phyloP scores from a whole-genome alignment of 192 early-diverging fungal species.

The Paraglomus occultum region DNA sequence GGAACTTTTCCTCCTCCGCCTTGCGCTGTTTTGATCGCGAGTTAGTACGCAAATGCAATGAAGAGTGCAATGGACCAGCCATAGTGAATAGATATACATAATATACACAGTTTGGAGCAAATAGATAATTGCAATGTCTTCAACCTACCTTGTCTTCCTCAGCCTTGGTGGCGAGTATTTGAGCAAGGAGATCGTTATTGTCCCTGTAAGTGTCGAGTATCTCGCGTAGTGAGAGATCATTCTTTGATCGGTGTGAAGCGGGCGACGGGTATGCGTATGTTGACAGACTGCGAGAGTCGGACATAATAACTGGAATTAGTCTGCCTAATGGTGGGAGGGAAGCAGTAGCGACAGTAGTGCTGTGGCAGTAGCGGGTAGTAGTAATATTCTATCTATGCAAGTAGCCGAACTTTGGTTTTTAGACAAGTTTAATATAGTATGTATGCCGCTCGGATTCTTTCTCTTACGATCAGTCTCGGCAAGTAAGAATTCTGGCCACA shows the following conservation, averaged over 20 bases:
- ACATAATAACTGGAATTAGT: not conserved
- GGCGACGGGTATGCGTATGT: conserved; percentile 28
- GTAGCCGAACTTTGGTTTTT: no score
- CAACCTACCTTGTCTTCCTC: conserved; percentile 28
- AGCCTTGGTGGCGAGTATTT: conserved; percentile 25
- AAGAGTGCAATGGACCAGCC: not conserved
- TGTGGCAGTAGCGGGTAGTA: no score
- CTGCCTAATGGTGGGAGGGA: no score
- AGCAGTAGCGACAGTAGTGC: no score
- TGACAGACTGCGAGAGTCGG: conserved; percentile 17
- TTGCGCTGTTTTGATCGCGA: conserved; percentile 27
- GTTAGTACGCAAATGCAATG: not conserved
- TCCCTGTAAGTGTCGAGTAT: conserved; percentile 29
- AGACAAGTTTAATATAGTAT: no score
- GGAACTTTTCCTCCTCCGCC: conserved; percentile 45
- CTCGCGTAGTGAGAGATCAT: conserved; percentile 24
- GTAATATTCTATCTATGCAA: no score
- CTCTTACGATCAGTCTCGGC: no score
- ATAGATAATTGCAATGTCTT: not conserved
- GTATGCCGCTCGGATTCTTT: no score
- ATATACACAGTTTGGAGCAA: no score
- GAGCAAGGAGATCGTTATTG: conserved; percentile 22
- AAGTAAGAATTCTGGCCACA: no score
- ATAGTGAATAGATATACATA: not conserved
- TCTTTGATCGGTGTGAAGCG: conserved; percentile 12